phyloP scores from a whole-genome alignment of 1,284 basidiomycete species.

The Pterula multifida region DNA sequence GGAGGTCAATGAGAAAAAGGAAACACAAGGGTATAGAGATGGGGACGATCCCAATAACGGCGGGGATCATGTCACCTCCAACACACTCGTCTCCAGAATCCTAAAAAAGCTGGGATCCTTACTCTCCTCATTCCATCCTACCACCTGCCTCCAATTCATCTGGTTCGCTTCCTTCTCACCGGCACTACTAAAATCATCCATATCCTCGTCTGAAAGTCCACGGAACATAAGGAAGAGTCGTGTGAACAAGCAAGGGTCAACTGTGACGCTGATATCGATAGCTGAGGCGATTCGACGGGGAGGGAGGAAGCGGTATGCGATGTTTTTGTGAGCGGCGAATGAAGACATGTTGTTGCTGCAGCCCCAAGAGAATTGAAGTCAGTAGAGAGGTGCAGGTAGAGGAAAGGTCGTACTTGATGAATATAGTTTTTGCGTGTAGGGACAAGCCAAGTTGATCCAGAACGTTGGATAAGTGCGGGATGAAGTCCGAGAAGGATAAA shows the following conservation, averaged over 20 bases:
- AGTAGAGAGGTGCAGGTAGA: background rate
- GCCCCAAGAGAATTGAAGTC: constrained; percentile 5
- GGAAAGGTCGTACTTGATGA: constrained; percentile 47
- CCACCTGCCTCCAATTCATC: constrained; percentile 64
- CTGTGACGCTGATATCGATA: constrained; percentile 72
- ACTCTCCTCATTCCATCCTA: constrained; percentile 66
- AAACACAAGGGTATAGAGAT: too few species aligned
- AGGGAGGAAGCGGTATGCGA: constrained; percentile 74
- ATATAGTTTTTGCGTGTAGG: constrained; percentile 62
- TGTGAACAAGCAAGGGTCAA: constrained; percentile 69
- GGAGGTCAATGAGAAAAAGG: background rate
- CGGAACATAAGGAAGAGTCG: constrained; percentile 75
- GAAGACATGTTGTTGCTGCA: constrained; percentile 58
- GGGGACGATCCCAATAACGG: too few species aligned
- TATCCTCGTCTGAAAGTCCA: constrained; percentile 67
- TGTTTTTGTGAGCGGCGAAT: constrained; percentile 66
- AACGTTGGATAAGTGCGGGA: constrained; percentile 64
- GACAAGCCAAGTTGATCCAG: constrained; percentile 72
- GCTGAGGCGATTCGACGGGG: constrained; percentile 67
- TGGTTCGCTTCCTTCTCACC: constrained; percentile 75
- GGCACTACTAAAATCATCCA: constrained; percentile 56
- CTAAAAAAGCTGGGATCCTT: constrained; percentile 63
- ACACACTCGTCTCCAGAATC: constrained; percentile 61
- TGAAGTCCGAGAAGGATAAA: constrained; percentile 66
- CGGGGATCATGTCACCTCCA: constrained; percentile 49